phyloP scores from a whole-genome alignment of 306 rosid species.

The Styphnolobium japonicum region DNA sequence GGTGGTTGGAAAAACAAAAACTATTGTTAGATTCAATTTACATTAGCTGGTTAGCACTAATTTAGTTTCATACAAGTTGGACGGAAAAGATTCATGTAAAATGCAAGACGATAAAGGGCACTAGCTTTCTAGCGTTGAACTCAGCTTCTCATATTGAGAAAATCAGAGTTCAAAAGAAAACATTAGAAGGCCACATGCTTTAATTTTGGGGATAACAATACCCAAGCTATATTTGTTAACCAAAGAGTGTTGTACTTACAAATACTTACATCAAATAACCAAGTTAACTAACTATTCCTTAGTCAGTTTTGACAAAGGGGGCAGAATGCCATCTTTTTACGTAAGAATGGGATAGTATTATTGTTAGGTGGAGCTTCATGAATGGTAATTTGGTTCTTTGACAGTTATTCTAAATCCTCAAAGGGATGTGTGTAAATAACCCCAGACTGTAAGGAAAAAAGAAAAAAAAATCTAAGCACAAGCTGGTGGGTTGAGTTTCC shows the following conservation, averaged over 20 bases:
- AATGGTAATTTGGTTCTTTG: too few relatives aligned
- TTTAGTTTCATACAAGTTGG: background rate
- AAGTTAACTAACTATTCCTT: background rate
- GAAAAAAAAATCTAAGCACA: slow-evolving; percentile 12
- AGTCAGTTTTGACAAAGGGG: too few relatives aligned
- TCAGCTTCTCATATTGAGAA: background rate
- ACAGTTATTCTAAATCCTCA: background rate
- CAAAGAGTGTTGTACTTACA: too few relatives aligned
- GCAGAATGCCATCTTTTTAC: too few relatives aligned
- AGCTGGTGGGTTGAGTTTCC: slow-evolving; percentile 44
- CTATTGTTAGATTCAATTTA: too few relatives aligned
- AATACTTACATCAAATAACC: background rate
- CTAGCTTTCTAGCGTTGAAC: background rate
- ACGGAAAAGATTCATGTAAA: background rate
- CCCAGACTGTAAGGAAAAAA: background rate
- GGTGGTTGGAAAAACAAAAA: too few relatives aligned
- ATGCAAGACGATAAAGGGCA: background rate
- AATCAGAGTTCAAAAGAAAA: background rate
- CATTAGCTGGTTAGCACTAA: background rate
- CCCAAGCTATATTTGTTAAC: background rate
- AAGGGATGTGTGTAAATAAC: background rate
- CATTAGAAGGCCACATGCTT: background rate
- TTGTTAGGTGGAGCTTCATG: too few relatives aligned
- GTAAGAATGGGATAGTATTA: too few relatives aligned
- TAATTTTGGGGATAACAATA: background rate